Evolutionary conservation across 1,139 yeast species (phyloP).

Genomic region (Candida glucosophila): DNA sequence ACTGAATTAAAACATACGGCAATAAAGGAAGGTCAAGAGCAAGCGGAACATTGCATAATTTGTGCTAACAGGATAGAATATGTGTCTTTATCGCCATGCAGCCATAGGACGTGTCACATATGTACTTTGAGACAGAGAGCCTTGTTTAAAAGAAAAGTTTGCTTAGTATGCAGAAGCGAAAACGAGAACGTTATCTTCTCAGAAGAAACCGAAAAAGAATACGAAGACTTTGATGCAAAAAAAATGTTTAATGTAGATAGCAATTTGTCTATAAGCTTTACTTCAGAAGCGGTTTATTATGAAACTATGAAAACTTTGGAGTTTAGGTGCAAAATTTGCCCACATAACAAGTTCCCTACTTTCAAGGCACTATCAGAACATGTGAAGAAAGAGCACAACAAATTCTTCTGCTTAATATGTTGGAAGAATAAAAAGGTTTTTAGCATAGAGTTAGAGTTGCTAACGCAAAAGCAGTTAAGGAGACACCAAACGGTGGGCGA

Average conservation of each 20-base stretch:
- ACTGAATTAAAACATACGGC: too few relatives aligned
- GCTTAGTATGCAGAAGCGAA: slow-evolving; percentile 79
- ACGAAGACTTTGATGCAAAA: slow-evolving; percentile 21
- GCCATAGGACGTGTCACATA: slow-evolving; percentile 73
- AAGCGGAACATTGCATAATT: slow-evolving; percentile 53
- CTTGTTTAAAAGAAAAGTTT: slow-evolving; percentile 60
- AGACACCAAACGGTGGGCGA: slow-evolving; percentile 67
- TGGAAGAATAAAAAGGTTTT: slow-evolving; percentile 69
- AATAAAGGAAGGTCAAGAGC: slow-evolving; percentile 9
- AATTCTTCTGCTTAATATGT: slow-evolving; percentile 67
- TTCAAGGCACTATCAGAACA: slow-evolving; percentile 63
- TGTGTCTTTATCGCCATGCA: slow-evolving; percentile 74
- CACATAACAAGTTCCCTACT: slow-evolving; percentile 31
- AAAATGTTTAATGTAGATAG: slow-evolving; percentile 29
- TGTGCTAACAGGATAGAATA: slow-evolving; percentile 67
- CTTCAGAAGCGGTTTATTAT: slow-evolving; percentile 31
- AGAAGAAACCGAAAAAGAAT: slow-evolving; percentile 27
- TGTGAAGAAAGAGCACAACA: slow-evolving; percentile 51
- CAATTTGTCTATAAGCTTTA: slow-evolving; percentile 44
- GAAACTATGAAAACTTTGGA: slow-evolving; percentile 46
- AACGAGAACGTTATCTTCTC: slow-evolving; percentile 54
- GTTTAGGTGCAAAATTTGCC: slow-evolving; percentile 55
- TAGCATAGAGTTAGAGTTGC: slow-evolving; percentile 59
- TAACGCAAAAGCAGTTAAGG: slow-evolving; percentile 52
- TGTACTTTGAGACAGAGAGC: slow-evolving; percentile 84